Evolutionary conservation across 2,329 filamentous ascomycete genomes (phyloP), one percentile per base, ranked within the genome.

Genomic region (Pleomassaria siparia): DNA sequence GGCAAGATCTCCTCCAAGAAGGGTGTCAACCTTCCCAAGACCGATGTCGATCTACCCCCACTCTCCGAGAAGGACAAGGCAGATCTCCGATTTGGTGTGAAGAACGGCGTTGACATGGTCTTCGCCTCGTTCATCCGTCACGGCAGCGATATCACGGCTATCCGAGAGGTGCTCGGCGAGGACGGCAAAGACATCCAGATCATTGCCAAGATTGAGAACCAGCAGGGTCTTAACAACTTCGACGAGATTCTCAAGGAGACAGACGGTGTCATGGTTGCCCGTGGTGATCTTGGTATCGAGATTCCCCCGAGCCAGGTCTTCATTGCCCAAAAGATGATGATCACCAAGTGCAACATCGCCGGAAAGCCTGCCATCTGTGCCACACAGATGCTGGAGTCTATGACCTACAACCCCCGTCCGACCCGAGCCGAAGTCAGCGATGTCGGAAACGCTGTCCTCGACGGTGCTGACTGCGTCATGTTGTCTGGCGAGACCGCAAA

Each of bases 301-400:
- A 99, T 99, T 65, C 92, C 94, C 41, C 92, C 94, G 53, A 90
- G 92, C 57, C 94, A 99, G 82, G 94, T 99, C 60, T 99, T 99
- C 76, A 90, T 95, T 62, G 94, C 94, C 47, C 94, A 99, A 82
- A 99, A 99, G 88, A 99, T 99, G 89, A 91, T 99, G 84, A 99
- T 99, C 76, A 91, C 94, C 77, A 97, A 97, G 86, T 99, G 94
- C 85, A 99, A 99, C 82, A 86, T 96, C 71, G 91, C 91, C 62
- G 94, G 94, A 76, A 99, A 99, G 84, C 94, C 94, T 61, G 91
- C 92, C 74, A 96, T 99, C 73, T 97, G 92, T 77, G 94, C 94
- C 51, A 99, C 94, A 32, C 94, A 99, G 81, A 99, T 99, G 94
- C 84, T 99, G 62, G 94, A 99, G 84, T 96, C 91, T 60, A 99